Base-by-base conservation (phyloP, 352 stramenopile genomes). In the Pythium aquatile region DNA sequence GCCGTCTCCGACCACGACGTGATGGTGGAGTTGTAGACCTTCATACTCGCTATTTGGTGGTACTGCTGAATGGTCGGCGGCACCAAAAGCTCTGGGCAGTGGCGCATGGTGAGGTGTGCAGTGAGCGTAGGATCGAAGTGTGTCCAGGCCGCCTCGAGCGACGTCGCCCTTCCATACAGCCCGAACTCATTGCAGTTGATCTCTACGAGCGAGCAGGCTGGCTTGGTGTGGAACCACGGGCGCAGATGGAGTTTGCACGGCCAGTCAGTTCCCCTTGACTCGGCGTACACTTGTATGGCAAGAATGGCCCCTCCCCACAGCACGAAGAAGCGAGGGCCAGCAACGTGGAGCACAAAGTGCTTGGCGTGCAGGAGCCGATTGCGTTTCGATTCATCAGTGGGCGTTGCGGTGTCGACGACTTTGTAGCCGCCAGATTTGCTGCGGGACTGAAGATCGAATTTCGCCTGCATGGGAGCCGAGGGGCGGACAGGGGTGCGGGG, bases 11-110 rank as follows among this genome's bases (percentile, higher is more conserved):
- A 3, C 63, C 63, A 70, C 1, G 16, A 2, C 5, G 55, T 8
- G 0, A 70, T 24, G 0, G 63, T 70, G 29, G 58, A 61, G 53
- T 70, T 70, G 63, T 66, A 65, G 16, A 70, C 24, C 32, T 70
- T 59, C 5, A 70, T n/a, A 0, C 57, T 52, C 1, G 53, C 11
- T 7, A 66, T 58, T 5, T 29, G 9, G 24, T 35, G 4, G 35
- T 42, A 62, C 40, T 48, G 8, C 11, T 8, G 11, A 0, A 70
- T 24, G 8, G 30, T 47, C 5, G 63, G 13, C 0, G 63, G 37
- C 1, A 70, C 24, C 1, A 37, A 16, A 7, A 66, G 42, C 6
- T 29, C 2, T 0, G 63, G 28, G 26, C 63, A 70, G 30, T 70
- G 63, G 24, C 63, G 58, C n/a, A 66, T 49, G 20, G 65, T 53